phyloP scores from a whole-genome alignment of 768 basidiomycete species.

The Trametes cinnabarina region DNA sequence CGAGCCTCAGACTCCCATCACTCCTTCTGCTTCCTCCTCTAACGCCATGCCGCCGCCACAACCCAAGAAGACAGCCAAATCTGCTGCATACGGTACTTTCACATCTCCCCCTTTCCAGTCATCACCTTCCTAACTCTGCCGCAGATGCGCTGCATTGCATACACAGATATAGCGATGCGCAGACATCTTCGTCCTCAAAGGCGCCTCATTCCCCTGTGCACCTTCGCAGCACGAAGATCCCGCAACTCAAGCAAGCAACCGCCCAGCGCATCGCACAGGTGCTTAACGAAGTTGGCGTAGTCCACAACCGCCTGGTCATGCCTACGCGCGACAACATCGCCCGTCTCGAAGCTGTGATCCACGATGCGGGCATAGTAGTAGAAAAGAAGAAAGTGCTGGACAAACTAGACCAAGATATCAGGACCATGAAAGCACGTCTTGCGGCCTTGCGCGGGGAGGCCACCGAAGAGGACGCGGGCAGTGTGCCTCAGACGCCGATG shows the following conservation, averaged over 20 bases:
- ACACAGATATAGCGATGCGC: constrained; percentile 57
- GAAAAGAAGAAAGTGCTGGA: constrained; percentile 89
- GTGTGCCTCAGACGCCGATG: constrained; percentile 43
- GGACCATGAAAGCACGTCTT: constrained; percentile 60
- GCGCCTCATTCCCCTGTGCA: constrained; percentile 75
- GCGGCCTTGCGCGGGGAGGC: constrained; percentile 32
- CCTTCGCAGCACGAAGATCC: constrained; percentile 85
- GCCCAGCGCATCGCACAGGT: constrained; percentile 75
- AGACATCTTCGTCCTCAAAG: constrained; percentile 53
- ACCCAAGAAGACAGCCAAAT: constrained; percentile 44
- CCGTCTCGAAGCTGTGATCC: constrained; percentile 70
- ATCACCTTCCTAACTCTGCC: constrained; percentile 6
- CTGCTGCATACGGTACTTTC: constrained; percentile 54
- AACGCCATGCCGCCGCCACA: constrained; percentile 38
- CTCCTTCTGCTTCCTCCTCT: constrained; percentile 28
- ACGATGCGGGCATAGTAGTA: constrained; percentile 70
- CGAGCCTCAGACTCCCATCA: constrained; percentile 35
- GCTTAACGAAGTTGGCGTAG: constrained; percentile 74
- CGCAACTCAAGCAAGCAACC: constrained; percentile 70
- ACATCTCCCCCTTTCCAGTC: background rate
- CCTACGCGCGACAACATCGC: constrained; percentile 82
- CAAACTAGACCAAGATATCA: constrained; percentile 81
- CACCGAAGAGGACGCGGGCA: constrained; percentile 38
- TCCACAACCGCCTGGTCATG: constrained; percentile 81
- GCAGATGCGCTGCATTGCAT: constrained; percentile 74